Evolutionary conservation across 148 eudicot species (phyloP).

Genomic region (Mesembryanthemum crystallinum): DNA sequence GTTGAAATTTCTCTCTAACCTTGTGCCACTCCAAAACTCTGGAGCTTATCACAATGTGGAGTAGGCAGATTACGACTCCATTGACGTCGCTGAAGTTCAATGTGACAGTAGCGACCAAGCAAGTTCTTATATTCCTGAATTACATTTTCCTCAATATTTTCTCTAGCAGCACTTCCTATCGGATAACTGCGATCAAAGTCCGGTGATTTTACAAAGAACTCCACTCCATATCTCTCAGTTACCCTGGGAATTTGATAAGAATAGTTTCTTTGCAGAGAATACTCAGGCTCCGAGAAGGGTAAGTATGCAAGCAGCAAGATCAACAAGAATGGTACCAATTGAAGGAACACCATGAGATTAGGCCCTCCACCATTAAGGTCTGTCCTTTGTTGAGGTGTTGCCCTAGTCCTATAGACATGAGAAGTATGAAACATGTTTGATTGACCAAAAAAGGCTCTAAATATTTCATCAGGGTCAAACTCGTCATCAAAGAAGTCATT

Average conservation of each 20-base stretch:
- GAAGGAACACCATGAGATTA: conserved; percentile 69
- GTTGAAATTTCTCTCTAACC: conserved; percentile 34
- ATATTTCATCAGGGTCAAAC: conserved; percentile 93
- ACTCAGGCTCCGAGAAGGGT: conserved; percentile 91
- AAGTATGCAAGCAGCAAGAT: conserved; percentile 79
- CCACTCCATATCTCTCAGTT: conserved; percentile 71
- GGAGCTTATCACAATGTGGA: conserved; percentile 87
- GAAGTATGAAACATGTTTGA: conserved; percentile 48
- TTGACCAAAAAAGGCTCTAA: conserved; percentile 89
- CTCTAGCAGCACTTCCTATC: conserved; percentile 59
- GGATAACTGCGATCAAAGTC: conserved; percentile 83
- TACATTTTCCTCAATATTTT: conserved; percentile 61
- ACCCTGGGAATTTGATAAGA: conserved; percentile 57
- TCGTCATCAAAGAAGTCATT: conserved; percentile 61
- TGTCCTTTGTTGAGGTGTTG: conserved; percentile 52
- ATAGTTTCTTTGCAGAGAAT: conserved; percentile 81
- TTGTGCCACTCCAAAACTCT: conserved; percentile 60
- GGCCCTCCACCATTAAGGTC: conserved; percentile 54
- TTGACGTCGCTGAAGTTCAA: conserved; percentile 91
- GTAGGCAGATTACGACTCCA: conserved; percentile 90
- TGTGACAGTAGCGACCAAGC: conserved; percentile 85
- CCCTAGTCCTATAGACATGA: conserved; percentile 70
- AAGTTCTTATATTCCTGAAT: conserved; percentile 79
- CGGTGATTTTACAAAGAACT: conserved; percentile 63
- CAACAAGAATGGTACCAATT: conserved; percentile 72